Base-by-base conservation (phyloP, 805 yeast species). In the Hanseniaspora occidentalis region DNA sequence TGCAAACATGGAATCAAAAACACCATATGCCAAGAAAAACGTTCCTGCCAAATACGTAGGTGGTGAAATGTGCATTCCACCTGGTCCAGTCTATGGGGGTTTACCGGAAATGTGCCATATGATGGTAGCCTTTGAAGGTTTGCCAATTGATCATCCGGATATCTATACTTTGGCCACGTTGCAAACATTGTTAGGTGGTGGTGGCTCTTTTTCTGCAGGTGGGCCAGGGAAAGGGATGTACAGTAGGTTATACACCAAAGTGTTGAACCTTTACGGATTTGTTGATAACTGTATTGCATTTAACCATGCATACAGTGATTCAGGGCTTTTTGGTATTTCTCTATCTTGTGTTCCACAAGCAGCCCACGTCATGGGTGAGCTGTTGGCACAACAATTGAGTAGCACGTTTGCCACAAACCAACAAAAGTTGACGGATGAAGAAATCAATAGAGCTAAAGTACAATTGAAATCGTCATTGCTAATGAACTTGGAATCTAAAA, bases 171-270 rank as follows among this genome's bases (percentile, higher is more conserved):
- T 86, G 31, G 96, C 97, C 2, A 77, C 86, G 1, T 67, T 92
- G 43, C 97, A 92, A 57, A 84, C 88, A 44, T 66, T 89, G 18
- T 65, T 92, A 11, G 98, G 98, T 34, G 96, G 97, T 27, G 98
- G 97, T 43, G 94, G 96, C 4, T 86, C 97, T 1, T 92, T 92
- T 56, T 79, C 94, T 16, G 97, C 98, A 8, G 98, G 98, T 48
- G 98, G 98, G 0, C 98, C 98, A 14, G 98, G 98, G 40, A 92
- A 92, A 61, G 98, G 98, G 3, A 88, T 92, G 97, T 92, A 86
- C 58, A 84, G 96, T 3, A 71, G 97, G 44, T 73, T 94, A 19
- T 92, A 86, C 65, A 84, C 95, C 0, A 76, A 86, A 50, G 95
- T 92, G 2, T 68, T 92, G 56, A 89, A 89, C 61, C 92, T 81